Base-by-base conservation (phyloP, 192 early-diverging fungal genomes). In the Chytriomyces confervae region DNA sequence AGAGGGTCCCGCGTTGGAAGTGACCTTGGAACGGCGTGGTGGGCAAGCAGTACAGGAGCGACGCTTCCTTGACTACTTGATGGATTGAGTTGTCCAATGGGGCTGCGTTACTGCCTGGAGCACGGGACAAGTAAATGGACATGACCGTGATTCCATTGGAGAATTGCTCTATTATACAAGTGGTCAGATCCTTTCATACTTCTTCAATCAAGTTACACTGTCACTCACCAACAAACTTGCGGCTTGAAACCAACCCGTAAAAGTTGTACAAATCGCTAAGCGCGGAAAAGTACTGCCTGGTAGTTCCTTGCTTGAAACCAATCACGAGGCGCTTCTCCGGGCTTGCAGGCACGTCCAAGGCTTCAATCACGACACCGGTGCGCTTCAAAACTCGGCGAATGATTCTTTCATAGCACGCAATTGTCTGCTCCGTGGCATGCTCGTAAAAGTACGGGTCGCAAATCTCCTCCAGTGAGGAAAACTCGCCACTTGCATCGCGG, bases 191-290 rank as follows among this genome's bases (percentile, higher is more conserved):
- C 20, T 0, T n/a, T 13, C 53, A 20, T 4, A n/a, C 2, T 13
- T n/a, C 16, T 4, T 57, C 1, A n/a, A 20, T 57, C 3, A 27
- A 27, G 20, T 20, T 5, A 1, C 13, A 57, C 53, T 2, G 13
- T 20, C 53, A 57, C 53, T 57, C 53, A 57, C 53, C 53, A 75
- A 97, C 95, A 88, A 97, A 97, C 88, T 98, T 98, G 79, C 96
- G 90, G 76, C 95, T 94, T 75, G 96, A 95, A 84, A 91, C 96
- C 71, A 98, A 83, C 71, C 92, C 89, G 86, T 98, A 98, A 87
- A 93, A 98, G 89, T 98, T 96, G 89, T 97, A 98, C 82, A 98
- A 86, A 81, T 98, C 96, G 16, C 94, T 95, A 83, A 98, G 88
- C 73, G 96, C 96, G 9, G 95, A 94, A 81, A 96, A 94, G 86